phyloP scores from a whole-genome alignment of 768 basidiomycete genomes.

The Kwoniella dejecticola region DNA sequence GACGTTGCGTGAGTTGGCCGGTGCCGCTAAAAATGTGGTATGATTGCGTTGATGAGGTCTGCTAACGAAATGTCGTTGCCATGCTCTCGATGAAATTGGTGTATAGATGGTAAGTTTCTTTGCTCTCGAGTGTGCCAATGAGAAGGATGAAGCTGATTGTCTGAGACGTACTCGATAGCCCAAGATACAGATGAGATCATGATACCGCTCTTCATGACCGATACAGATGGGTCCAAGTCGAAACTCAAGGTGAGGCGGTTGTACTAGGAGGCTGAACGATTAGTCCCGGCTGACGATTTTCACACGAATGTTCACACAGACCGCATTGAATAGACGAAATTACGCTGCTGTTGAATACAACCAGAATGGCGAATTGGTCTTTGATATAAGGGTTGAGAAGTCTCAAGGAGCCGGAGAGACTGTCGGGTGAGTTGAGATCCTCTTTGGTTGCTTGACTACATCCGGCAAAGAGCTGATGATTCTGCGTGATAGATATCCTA shows the following conservation, averaged over 20 bases:
- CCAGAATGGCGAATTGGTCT: constrained; percentile 67
- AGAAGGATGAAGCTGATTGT: too few relatives aligned
- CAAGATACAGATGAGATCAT: constrained; percentile 82
- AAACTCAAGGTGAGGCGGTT: constrained; percentile 61
- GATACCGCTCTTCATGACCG: constrained; percentile 74
- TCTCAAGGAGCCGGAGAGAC: constrained; percentile 80
- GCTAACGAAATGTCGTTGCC: too few relatives aligned
- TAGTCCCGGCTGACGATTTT: too few relatives aligned
- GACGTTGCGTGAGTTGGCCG: constrained; percentile 67
- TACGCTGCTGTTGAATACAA: constrained; percentile 73
- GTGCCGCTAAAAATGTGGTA: too few relatives aligned
- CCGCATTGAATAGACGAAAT: constrained; percentile 63
- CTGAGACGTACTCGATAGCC: constrained; percentile 45
- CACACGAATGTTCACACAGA: background rate
- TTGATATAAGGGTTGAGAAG: constrained; percentile 83
- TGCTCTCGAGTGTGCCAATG: too few relatives aligned
- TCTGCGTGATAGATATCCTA: constrained; percentile 20
- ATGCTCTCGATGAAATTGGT: too few relatives aligned
- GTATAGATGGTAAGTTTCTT: constrained; percentile 22
- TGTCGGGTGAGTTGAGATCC: constrained; percentile 61
- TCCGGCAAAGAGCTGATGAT: background rate
- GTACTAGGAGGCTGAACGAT: background rate
- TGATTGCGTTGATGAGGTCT: too few relatives aligned
- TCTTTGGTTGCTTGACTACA: background rate
- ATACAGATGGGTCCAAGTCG: constrained; percentile 73